Evolutionary conservation across 768 basidiomycete species (phyloP).

Genomic region (Tricholoma furcatifolium): DNA sequence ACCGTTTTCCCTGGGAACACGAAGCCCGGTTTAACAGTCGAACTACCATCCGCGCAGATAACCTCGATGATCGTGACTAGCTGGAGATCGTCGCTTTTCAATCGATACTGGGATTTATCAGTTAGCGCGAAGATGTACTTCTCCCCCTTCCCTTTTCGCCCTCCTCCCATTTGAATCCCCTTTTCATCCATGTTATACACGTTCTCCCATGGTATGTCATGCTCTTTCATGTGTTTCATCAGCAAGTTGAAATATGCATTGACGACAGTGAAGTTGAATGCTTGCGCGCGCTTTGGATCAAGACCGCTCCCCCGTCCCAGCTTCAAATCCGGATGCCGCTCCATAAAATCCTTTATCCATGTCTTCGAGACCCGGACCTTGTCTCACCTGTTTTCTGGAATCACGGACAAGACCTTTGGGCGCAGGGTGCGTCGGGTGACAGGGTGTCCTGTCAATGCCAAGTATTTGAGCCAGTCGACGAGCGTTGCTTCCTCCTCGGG

Average conservation of each 20-base stretch:
- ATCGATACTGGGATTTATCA: conserved; percentile 17
- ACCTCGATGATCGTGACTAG: conserved; percentile 41
- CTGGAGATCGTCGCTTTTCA: no score
- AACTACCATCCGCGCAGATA: conserved; percentile 34
- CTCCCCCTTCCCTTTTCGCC: conserved; percentile 16
- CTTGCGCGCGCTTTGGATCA: no score
- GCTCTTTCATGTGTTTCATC: conserved; percentile 14
- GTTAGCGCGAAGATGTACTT: conserved; percentile 20
- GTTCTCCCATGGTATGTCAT: conserved; percentile 28
- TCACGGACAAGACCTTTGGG: no score
- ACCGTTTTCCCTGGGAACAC: conserved; percentile 31
- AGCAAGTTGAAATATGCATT: conserved; percentile 25
- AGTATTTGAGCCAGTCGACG: no score
- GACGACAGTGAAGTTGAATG: conserved; percentile 31
- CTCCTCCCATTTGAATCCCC: conserved; percentile 31
- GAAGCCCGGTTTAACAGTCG: conserved; percentile 27
- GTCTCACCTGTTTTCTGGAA: no score
- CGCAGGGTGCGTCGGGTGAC: no score
- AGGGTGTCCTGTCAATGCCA: no score
- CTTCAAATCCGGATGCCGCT: no score
- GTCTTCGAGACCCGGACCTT: no score
- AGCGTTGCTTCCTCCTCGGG: no score
- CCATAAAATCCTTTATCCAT: no score
- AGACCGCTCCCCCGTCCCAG: no score
- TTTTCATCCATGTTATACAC: conserved; percentile 35